phyloP scores from a whole-genome alignment of 1,139 yeast genomes.

The Magnusiomyces fungicola region DNA sequence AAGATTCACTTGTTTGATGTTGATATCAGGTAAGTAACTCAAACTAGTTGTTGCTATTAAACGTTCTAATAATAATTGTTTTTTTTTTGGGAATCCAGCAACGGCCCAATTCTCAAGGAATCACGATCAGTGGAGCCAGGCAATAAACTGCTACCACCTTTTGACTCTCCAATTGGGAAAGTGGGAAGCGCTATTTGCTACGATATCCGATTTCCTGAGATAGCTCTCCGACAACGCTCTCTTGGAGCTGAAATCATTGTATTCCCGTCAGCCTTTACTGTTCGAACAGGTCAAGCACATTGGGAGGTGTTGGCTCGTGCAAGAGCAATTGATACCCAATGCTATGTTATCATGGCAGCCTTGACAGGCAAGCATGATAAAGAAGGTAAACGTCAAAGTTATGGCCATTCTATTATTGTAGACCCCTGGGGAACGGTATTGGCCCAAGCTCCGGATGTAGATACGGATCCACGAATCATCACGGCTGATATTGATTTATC shows the following conservation, averaged over 20 bases:
- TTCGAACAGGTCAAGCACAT: slow-evolving; percentile 84
- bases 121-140: slow-evolving; percentile 83
- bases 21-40: slow-evolving; percentile 59
- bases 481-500: slow-evolving; percentile 64
- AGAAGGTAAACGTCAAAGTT: slow-evolving; percentile 47
- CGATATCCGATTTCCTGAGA: slow-evolving; percentile 84
- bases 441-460: slow-evolving; percentile 49
- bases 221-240: slow-evolving; percentile 55
- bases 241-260: slow-evolving; percentile 73
- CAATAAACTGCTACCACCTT: slow-evolving; percentile 44
- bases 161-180: slow-evolving; percentile 52
- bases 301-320: slow-evolving; percentile 77
- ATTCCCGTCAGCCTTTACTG: slow-evolving; percentile 89
- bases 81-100: too few relatives aligned
- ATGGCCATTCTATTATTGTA: slow-evolving; percentile 78
- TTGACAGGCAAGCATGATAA: slow-evolving; percentile 69
- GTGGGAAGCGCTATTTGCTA: slow-evolving; percentile 74
- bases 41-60: too few relatives aligned
- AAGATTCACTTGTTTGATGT: slow-evolving; percentile 89
- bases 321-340: slow-evolving; percentile 82
- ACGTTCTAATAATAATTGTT: too few relatives aligned
- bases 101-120: slow-evolving; percentile 54
- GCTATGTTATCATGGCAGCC: slow-evolving; percentile 85
- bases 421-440: slow-evolving; percentile 89
- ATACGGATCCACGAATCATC: slow-evolving; percentile 48